Base-by-base conservation (phyloP, 129 eudicot genomes). In the Escallonia herrerae region DNA sequence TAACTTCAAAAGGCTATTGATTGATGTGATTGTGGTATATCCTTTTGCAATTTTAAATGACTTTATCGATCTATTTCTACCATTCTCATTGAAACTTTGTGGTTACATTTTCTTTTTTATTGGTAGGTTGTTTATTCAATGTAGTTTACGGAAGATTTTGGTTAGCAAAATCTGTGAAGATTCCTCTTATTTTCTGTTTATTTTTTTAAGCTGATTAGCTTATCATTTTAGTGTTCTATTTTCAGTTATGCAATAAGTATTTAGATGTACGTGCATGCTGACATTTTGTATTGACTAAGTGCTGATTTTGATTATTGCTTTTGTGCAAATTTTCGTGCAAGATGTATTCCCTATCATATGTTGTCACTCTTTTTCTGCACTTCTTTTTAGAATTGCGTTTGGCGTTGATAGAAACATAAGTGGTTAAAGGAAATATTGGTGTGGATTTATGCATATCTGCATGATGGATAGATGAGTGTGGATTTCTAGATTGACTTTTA, bases 351-450 rank as follows among this genome's bases (percentile, higher is more conserved):
- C 56, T 51, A 4, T 22, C 33, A 1, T 22, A 22, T 22, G 33
- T 22, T 22, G 33, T 22, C 33, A 22, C 33, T 22, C 33, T 22
- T 22, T 22, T 22, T 22, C 33, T 22, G 33, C 33, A 22, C 33
- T 22, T 22, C 33, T 22, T 22, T 22, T 22, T 22, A 22, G 33
- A 22, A 22, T 22, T 22, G 33, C 33, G 33, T 22, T 22, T 22
- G 33, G 33, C 33, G 33, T 61, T 38, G 4, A 14, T 14, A 8
- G 42, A 44, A 33, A 40, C 9, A 22, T 42, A 40, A 8, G 4
- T 62, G 66, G 66, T 15, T 3, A n/a, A 62, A 12, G 40, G 41
- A 55, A 5, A 43, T 62, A 41, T 62, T 14, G 46, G 8, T 62
- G 41, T 7, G 33, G 33, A 22, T 62, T 44, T 42, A 0, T 62